Evolutionary conservation across 2,329 filamentous ascomycete genomes (phyloP).

Genomic region (Beauveria bassiana): DNA sequence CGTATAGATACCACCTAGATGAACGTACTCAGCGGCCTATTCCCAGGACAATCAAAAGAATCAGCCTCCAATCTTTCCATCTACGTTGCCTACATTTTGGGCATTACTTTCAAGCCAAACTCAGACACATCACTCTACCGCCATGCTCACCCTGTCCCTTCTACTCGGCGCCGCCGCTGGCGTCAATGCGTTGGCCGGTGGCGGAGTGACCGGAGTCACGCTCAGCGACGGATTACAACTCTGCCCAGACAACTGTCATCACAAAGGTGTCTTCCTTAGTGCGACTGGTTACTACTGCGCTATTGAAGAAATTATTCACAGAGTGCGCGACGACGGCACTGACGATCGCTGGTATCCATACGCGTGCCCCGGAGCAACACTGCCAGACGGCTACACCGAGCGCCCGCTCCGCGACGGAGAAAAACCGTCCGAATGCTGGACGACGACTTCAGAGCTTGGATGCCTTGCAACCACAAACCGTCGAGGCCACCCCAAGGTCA

Average conservation of each 20-base stretch:
- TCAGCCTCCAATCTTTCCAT: neutral
- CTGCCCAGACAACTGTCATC: neutral
- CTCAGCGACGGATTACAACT: neutral
- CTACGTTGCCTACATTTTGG: neutral
- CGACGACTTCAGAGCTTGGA: too few species aligned
- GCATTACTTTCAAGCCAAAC: neutral
- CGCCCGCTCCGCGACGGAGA: too few species aligned
- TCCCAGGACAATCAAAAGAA: neutral
- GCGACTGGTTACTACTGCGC: neutral
- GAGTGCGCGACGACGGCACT: too few species aligned
- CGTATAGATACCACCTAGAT: neutral
- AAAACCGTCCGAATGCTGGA: too few species aligned
- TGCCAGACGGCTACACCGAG: too few species aligned
- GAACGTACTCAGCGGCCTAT: neutral
- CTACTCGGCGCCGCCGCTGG: neutral
- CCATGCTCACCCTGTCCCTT: neutral
- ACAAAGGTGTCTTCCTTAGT: neutral
- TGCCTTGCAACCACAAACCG: too few species aligned
- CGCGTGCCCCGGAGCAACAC: too few species aligned
- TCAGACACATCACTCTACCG: neutral
- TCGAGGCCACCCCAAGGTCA: too few species aligned
- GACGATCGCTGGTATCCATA: too few species aligned
- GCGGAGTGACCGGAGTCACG: neutral
- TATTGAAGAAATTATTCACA: too few species aligned
- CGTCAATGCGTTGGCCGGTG: neutral